Base-by-base conservation (phyloP, 352 stramenopile species). In the Phytopythium boreale region DNA sequence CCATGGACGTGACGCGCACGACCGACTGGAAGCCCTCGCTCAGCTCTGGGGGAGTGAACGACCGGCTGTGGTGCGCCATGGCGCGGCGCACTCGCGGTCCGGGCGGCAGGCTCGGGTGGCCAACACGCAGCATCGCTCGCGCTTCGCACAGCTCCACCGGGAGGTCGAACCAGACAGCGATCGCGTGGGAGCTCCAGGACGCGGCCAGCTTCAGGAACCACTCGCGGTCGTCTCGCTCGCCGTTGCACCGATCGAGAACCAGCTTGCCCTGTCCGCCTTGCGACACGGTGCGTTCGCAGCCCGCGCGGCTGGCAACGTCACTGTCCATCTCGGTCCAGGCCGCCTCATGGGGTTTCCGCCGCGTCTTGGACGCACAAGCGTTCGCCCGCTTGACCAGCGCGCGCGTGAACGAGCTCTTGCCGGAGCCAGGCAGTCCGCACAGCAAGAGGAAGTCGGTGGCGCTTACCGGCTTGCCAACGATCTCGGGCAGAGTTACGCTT, bases 241-340 rank as follows among this genome's bases (percentile, higher is more conserved):
- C 81, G 31, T 90, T 90, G 69, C 80, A 87, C 20, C 78, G 77
- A 56, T 90, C 81, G 1, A 90, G 50, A 31, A 90, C 80, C 11
- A 64, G 73, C 12, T 76, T 80, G 49, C 66, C 70, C 36, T 75
- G 70, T 53, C 69, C 74, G 27, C 67, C 68, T 5, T 79, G 63
- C 0, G 61, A 63, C 8, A 76, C 66, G 52, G 50, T 62, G 17
- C 66, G 63, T 46, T 76, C 69, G 24, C 69, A 76, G 2, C 62
- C 62, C 47, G 66, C 62, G 22, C 79, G 81, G 12, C 77, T 76
- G 36, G 79, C 57, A 36, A 84, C 75, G 36, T 90, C 81, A 20
- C 79, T 80, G 52, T 81, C 80, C 36, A 90, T 64, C 39, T 77
- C 77, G 24, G 74, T 66, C 79, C 79, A 90, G 29, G 51, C 39